A percentile compares a stretch with the other conserved stretches of the same genome.
Conservation (phyloP, 2,329 filamentous ascomycete species). For the Aspergillus intermedius region DNA sequence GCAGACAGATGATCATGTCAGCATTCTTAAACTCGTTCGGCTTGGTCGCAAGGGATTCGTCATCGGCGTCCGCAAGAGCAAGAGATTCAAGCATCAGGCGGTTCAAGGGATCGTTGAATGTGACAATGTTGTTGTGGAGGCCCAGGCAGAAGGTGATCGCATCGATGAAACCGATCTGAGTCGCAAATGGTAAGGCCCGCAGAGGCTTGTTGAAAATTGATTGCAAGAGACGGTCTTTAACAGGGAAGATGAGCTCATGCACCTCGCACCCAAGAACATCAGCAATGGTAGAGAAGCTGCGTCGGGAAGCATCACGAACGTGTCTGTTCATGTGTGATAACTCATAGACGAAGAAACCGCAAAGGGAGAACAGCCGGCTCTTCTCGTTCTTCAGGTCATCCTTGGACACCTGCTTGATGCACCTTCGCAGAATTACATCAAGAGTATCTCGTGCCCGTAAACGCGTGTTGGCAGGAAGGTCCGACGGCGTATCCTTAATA, state of each 20-base stretch:
- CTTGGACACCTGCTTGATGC: slow-evolving; percentile 72
- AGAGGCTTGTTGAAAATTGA: slow-evolving; percentile 95
- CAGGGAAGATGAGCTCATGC: slow-evolving; percentile 80
- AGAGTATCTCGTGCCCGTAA: slow-evolving; percentile 76
- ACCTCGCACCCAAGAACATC: slow-evolving; percentile 70
- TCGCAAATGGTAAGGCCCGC: slow-evolving; percentile 83
- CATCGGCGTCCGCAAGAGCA: slow-evolving; percentile 86
- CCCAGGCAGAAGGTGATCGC: slow-evolving; percentile 93
- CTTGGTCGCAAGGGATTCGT: slow-evolving; percentile 87
- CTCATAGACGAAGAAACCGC: slow-evolving; percentile 78
- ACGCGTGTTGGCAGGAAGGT: slow-evolving; percentile 84
- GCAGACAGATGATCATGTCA: slow-evolving; percentile 82
- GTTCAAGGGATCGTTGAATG: slow-evolving; percentile 87
- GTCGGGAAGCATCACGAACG: slow-evolving; percentile 79
- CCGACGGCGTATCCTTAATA: slow-evolving; percentile 94
- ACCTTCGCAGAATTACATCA: slow-evolving; percentile 68
- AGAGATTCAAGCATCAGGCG: slow-evolving; percentile 88
- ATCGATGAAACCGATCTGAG: slow-evolving; percentile 97
- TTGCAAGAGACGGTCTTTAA: slow-evolving; percentile 81
- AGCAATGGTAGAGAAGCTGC: slow-evolving; percentile 73
- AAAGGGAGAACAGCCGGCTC: slow-evolving; percentile 66
- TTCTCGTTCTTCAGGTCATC: slow-evolving; percentile 66
- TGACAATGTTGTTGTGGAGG: slow-evolving; percentile 79
- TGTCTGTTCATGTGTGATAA: slow-evolving; percentile 93
- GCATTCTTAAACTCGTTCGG: slow-evolving; percentile 92